phyloP scores from a whole-genome alignment of 2,329 filamentous ascomycete species.

The Calonectria pteridis region DNA sequence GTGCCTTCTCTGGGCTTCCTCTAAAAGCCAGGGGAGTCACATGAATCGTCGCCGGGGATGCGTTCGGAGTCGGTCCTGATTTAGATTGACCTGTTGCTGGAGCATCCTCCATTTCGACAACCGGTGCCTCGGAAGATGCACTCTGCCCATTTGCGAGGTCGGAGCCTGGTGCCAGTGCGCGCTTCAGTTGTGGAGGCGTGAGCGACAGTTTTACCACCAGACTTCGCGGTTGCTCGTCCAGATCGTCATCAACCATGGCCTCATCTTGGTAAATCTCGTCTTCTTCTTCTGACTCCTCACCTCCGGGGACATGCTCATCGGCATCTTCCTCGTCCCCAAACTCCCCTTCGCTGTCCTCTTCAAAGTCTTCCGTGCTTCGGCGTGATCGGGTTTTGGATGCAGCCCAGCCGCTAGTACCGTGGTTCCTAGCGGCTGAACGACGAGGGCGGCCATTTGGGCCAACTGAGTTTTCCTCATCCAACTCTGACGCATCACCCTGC shows the following conservation, averaged over 20 bases:
- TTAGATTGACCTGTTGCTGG: slow-evolving; percentile 10
- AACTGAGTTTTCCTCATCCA: slow-evolving; percentile 54
- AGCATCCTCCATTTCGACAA: slow-evolving; percentile 46
- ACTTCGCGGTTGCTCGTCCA: slow-evolving; percentile 65
- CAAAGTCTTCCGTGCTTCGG: slow-evolving; percentile 61
- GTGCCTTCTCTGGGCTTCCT: slow-evolving; percentile 71
- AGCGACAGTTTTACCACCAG: slow-evolving; percentile 81
- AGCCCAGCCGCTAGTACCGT: slow-evolving; percentile 63
- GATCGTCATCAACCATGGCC: slow-evolving; percentile 66
- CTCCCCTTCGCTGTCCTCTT: slow-evolving; percentile 80
- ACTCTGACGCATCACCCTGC: slow-evolving; percentile 58
- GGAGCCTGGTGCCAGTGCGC: slow-evolving; percentile 43
- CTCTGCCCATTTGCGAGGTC: slow-evolving; percentile 34
- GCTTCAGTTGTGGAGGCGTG: slow-evolving; percentile 55
- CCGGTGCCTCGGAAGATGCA: slow-evolving; percentile 25
- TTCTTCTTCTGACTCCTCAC: slow-evolving; percentile 70
- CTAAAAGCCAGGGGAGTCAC: slow-evolving; percentile 68
- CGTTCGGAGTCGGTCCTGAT: slow-evolving; percentile 31
- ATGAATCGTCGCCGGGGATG: slow-evolving; percentile 49
- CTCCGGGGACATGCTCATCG: slow-evolving; percentile 74
- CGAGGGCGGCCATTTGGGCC: slow-evolving; percentile 63
- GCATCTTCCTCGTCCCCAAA: slow-evolving; percentile 80
- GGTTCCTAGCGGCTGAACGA: slow-evolving; percentile 63
- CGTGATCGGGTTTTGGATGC: slow-evolving; percentile 49
- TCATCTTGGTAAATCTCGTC: slow-evolving; percentile 70